A percentile compares a stretch with the other conserved stretches of the same genome.
Evolutionary conservation across 768 basidiomycete species (phyloP).

Genomic region (Russula earlei): DNA sequence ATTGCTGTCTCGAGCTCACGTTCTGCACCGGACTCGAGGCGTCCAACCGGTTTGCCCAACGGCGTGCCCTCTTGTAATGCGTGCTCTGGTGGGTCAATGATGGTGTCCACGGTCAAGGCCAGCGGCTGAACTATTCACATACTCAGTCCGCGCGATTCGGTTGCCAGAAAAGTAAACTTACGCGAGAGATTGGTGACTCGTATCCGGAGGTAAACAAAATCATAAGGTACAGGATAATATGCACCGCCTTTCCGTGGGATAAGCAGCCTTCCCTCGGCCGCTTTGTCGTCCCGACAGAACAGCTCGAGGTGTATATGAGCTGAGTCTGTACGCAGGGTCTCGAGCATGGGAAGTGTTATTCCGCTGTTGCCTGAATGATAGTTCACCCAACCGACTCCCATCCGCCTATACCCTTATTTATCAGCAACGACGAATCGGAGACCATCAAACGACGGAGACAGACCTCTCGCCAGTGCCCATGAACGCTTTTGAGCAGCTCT

Average conservation of each 20-base stretch:
- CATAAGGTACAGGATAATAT: conserved; percentile 45
- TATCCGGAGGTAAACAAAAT: conserved; percentile 52
- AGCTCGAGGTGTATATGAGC: conserved; percentile 43
- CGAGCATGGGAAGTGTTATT: conserved; percentile 75
- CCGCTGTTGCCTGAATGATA: conserved; percentile 69
- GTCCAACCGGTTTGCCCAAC: conserved; percentile 52
- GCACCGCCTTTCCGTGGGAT: conserved; percentile 32
- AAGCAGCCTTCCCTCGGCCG: not conserved
- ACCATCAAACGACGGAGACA: conserved; percentile 14
- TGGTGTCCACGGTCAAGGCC: conserved; percentile 44
- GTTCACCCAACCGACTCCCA: conserved; percentile 62
- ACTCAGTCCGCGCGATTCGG: not conserved
- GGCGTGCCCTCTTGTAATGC: conserved; percentile 62
- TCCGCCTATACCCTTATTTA: conserved; percentile 47
- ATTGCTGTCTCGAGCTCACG: conserved; percentile 45
- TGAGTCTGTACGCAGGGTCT: conserved; percentile 60
- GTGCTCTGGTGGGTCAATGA: conserved; percentile 51
- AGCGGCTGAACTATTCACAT: conserved; percentile 42
- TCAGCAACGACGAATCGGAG: not conserved
- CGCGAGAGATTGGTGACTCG: conserved; percentile 57
- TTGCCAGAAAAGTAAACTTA: conserved; percentile 31
- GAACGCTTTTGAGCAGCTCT: conserved; percentile 60
- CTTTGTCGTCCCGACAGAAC: conserved; percentile 17
- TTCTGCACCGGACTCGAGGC: conserved; percentile 46
- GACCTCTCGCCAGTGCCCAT: conserved; percentile 83